Percentiles rank a stretch among this genome's conserved stretches.
These are phyloP conservation scores for Silene noctiflora DNA, from an alignment of 179 eudicot species.

Conservation along the genomic window DNA sequence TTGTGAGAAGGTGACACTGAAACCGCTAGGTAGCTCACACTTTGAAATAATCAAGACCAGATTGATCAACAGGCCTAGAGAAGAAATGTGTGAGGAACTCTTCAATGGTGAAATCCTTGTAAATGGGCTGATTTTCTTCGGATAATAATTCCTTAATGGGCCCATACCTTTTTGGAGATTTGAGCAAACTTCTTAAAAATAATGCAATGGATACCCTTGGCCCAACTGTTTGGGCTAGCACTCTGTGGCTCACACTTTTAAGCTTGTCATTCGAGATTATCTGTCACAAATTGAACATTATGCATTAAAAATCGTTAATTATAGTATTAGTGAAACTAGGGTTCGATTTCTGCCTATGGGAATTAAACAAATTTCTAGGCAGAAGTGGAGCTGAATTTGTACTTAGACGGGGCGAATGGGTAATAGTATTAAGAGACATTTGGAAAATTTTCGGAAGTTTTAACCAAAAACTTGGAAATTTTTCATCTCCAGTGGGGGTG, in stretches of 20 bases:
- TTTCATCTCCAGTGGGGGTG: too few relatives aligned
- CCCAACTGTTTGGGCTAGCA: slow-evolving; percentile 21
- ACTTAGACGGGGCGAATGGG: too few relatives aligned
- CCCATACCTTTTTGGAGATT: slow-evolving; percentile 17
- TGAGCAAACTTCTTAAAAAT: slow-evolving; percentile 16
- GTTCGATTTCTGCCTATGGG: too few relatives aligned
- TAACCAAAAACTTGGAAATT: too few relatives aligned
- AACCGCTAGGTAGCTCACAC: slow-evolving; percentile 7
- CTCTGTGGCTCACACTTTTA: slow-evolving; percentile 30
- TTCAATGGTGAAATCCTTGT: slow-evolving; percentile 19
- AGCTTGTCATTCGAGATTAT: slow-evolving; percentile 29
- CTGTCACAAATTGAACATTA: neutral
- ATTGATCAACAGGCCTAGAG: slow-evolving; percentile 13
- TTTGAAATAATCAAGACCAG: slow-evolving; percentile 24
- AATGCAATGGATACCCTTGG: slow-evolving; percentile 31
- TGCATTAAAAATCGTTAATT: too few relatives aligned
- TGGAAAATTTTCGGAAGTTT: too few relatives aligned
- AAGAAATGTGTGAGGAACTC: slow-evolving; percentile 9
- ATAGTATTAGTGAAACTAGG: too few relatives aligned
- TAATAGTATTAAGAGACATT: too few relatives aligned
- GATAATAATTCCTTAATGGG: slow-evolving; percentile 30
- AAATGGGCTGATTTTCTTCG: slow-evolving; percentile 16
- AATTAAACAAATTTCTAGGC: too few relatives aligned
- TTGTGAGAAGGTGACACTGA: too few relatives aligned
- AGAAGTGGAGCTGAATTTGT: too few relatives aligned